phyloP scores from a whole-genome alignment of 1,139 yeast species.

The Petasospora rhodanensis region DNA sequence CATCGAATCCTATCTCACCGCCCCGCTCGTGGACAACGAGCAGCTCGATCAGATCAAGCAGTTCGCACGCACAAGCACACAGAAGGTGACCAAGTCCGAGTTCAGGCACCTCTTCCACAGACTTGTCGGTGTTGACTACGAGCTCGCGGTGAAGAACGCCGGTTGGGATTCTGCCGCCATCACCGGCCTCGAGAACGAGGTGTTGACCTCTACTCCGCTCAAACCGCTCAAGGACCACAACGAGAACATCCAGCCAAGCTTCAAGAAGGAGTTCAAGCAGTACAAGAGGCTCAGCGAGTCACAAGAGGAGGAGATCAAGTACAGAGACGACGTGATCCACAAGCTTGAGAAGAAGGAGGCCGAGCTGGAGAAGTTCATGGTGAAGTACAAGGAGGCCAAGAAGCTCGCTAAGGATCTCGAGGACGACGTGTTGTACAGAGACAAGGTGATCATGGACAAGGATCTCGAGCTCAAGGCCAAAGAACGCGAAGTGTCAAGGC shows the following conservation, averaged over 20 bases:
- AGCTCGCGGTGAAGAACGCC: slow-evolving; percentile 17
- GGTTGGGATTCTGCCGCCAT: slow-evolving; percentile 7
- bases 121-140: slow-evolving; percentile 24
- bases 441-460: slow-evolving; percentile 25
- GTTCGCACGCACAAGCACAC: slow-evolving; percentile 8
- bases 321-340: slow-evolving; percentile 24
- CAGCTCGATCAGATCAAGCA: slow-evolving; percentile 25
- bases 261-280: slow-evolving; percentile 19
- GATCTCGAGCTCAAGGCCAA: slow-evolving; percentile 22
- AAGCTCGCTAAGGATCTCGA: slow-evolving; percentile 15
- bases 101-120: slow-evolving; percentile 28
- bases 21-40: slow-evolving; percentile 19
- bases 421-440: slow-evolving; percentile 27
- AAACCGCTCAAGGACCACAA: neutral
- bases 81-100: slow-evolving; percentile 28
- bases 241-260: slow-evolving; percentile 14
- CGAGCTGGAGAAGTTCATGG: slow-evolving; percentile 4
- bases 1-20: slow-evolving; percentile 22
- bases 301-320: slow-evolving; percentile 22
- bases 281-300: slow-evolving; percentile 18
- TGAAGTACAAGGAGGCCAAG: slow-evolving; percentile 7
- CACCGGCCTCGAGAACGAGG: slow-evolving; percentile 2
- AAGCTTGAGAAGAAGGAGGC: slow-evolving; percentile 14
- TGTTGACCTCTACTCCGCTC: slow-evolving; percentile 12
- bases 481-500: slow-evolving; percentile 3